phyloP scores from a whole-genome alignment of 148 eudicot genomes.

The Camellia granthamiana region DNA sequence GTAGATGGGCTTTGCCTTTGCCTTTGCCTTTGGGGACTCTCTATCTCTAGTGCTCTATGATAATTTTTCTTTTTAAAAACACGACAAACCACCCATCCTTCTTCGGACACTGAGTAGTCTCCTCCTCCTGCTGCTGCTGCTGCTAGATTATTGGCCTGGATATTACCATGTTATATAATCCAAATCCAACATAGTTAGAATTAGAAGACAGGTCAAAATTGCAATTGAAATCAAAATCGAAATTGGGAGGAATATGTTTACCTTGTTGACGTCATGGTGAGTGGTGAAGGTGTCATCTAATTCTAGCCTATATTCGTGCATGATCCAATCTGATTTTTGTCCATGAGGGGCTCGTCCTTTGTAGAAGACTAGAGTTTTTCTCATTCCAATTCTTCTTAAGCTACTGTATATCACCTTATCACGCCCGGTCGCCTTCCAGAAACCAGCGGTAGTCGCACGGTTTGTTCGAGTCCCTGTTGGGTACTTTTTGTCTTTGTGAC shows the following conservation, averaged over 20 bases:
- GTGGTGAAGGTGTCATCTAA: slow-evolving; percentile 25
- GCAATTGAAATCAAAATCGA: too few relatives aligned
- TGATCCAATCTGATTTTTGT: slow-evolving; percentile 73
- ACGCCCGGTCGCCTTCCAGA: slow-evolving; percentile 86
- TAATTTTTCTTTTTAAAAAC: slow-evolving; percentile 53
- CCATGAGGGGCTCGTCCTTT: slow-evolving; percentile 78
- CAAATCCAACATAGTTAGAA: background rate
- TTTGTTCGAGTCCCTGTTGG: slow-evolving; percentile 70
- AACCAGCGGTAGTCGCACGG: slow-evolving; percentile 67
- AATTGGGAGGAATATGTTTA: background rate
- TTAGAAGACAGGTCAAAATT: background rate
- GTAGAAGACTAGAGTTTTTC: slow-evolving; percentile 75
- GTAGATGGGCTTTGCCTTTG: background rate
- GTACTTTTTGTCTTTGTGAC: slow-evolving; percentile 78
- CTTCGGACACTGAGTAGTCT: slow-evolving; percentile 20
- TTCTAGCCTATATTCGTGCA: slow-evolving; percentile 65
- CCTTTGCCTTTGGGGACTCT: slow-evolving; percentile 16
- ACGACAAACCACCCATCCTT: slow-evolving; percentile 60
- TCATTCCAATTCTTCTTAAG: slow-evolving; percentile 47
- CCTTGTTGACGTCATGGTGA: slow-evolving; percentile 6
- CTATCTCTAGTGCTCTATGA: slow-evolving; percentile 31
- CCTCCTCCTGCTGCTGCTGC: background rate
- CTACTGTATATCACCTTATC: slow-evolving; percentile 53
- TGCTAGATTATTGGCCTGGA: slow-evolving; percentile 13
- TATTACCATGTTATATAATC: background rate